phyloP scores from a whole-genome alignment of 208 protist genomes.

The Wallacemonas sp. region DNA sequence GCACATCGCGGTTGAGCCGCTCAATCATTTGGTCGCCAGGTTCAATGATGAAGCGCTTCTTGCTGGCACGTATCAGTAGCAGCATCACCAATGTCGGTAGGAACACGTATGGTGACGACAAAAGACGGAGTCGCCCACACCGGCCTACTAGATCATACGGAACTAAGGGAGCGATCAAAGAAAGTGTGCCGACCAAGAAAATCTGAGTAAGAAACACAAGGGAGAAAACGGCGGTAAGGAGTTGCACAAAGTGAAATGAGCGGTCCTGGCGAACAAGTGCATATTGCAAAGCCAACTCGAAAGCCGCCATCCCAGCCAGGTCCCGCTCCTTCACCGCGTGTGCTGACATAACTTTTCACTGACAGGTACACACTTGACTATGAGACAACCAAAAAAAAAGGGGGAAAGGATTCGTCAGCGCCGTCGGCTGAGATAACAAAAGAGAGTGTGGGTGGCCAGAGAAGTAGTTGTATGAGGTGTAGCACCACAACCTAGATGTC shows the following conservation, averaged over 20 bases:
- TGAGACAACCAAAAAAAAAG: no score
- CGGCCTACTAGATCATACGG: slow-evolving; percentile 14
- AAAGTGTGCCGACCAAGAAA: slow-evolving; percentile 37
- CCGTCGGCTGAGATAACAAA: no score
- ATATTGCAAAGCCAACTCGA: slow-evolving; percentile 84
- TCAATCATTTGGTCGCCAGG: slow-evolving; percentile 74
- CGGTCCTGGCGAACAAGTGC: slow-evolving; percentile 79
- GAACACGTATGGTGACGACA: slow-evolving; percentile 16
- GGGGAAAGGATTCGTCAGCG: no score
- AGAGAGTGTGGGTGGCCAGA: no score
- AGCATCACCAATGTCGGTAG: slow-evolving; percentile 51
- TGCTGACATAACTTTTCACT: neutral
- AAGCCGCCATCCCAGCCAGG: slow-evolving; percentile 72
- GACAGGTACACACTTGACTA: no score
- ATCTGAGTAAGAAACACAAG: slow-evolving; percentile 62
- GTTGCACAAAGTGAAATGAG: slow-evolving; percentile 81
- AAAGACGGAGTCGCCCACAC: neutral
- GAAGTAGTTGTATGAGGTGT: no score
- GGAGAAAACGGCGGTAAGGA: slow-evolving; percentile 65
- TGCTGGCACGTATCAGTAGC: slow-evolving; percentile 64
- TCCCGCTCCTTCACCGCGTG: slow-evolving; percentile 71
- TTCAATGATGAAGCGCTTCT: slow-evolving; percentile 78
- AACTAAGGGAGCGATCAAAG: slow-evolving; percentile 41
- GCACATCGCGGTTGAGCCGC: slow-evolving; percentile 66
- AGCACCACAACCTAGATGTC: no score